A percentile compares a stretch with the other conserved stretches of the same genome.
These are phyloP conservation scores for Linum usitatissimum DNA, from an alignment of 345 rosid genomes.

Conservation along the genomic window DNA sequence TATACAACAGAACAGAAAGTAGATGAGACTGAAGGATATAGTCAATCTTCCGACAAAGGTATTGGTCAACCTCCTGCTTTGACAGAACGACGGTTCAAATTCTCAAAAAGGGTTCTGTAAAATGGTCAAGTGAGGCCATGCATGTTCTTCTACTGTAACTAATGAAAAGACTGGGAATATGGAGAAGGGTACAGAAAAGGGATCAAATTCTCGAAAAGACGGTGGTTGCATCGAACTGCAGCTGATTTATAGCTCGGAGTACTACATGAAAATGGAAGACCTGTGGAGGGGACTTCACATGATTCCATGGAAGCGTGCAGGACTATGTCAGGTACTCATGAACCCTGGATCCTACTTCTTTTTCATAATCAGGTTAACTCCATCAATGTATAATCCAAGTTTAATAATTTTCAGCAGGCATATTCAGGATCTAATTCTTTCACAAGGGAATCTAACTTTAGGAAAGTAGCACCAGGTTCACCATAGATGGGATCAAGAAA, in stretches of 20 bases:
- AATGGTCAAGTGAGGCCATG: conserved; percentile 16
- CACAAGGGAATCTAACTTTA: conserved; percentile 44
- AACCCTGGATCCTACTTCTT: neutral
- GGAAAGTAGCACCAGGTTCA: conserved; percentile 44
- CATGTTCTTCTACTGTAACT: conserved; percentile 13
- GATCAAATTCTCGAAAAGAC: conserved; percentile 13
- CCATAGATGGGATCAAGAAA: conserved; percentile 19
- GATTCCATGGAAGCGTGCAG: conserved; percentile 17
- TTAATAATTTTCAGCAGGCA: conserved; percentile 20
- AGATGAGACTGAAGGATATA: conserved; percentile 15
- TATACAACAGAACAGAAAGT: neutral
- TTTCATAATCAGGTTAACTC: no score
- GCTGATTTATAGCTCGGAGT: neutral
- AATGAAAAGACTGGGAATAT: conserved; percentile 25
- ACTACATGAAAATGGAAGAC: no score
- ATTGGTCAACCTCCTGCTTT: conserved; percentile 5
- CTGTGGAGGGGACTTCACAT: neutral
- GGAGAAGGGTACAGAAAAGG: conserved; percentile 15
- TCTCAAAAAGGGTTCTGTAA: conserved; percentile 12
- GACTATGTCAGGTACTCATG: conserved; percentile 29
- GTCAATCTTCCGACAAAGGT: neutral
- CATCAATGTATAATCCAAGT: neutral
- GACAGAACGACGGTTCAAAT: conserved; percentile 1
- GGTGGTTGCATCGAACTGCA: conserved; percentile 16
- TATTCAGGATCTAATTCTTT: conserved; percentile 25